Base-by-base conservation (phyloP, 2,329 filamentous ascomycete genomes). In the Xylariaceae sp. region DNA sequence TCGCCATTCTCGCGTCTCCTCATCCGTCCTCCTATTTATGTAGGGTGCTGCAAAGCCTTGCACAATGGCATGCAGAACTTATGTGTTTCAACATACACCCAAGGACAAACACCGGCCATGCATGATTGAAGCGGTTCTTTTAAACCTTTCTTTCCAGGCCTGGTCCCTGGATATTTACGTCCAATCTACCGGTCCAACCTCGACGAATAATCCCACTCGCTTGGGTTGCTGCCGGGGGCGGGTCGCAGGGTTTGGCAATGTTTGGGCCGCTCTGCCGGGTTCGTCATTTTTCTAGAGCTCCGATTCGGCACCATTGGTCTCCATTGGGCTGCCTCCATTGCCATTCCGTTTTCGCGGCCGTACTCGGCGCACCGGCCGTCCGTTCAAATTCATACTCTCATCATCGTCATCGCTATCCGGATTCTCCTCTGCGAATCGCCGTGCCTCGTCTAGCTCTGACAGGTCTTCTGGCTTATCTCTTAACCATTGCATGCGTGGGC, bases 401-500 rank as follows among this genome's bases (percentile, higher is more conserved):
- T 84, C 82, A 29, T 73, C 72, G 15, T 83, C 80, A n/a, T 86
- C 82, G 20, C 76, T 78, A 39, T 84, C 81, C 2, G 74, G 76
- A 58, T 83, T 77, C 41, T 81, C 76, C 53, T 78, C 76, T 20
- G 76, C 78, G 61, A 78, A 83, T 6, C 74, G 71, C 9, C 79
- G 75, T n/a, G 82, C 79, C 74, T 99, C 94, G 68, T 99, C 92
- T 43, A 97, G 78, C 64, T 96, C 89, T 36, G 81, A 86, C 50
- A 96, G 80, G 67, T 96, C 85, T 11, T 80, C 78, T 0, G 94
- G 94, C 69, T 92, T 88, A 73, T 88, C 86, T 62, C 94, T 85
- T 64, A 99, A 77, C 94, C 94, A 99, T 70, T 92, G 92, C 94
- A 99, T 99, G 57, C 94, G 83, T 10, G 94, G 94, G 0, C 94